Conservation (phyloP, 192 early-diverging fungal species). For the Jimgerdemannia flammicorona region DNA sequence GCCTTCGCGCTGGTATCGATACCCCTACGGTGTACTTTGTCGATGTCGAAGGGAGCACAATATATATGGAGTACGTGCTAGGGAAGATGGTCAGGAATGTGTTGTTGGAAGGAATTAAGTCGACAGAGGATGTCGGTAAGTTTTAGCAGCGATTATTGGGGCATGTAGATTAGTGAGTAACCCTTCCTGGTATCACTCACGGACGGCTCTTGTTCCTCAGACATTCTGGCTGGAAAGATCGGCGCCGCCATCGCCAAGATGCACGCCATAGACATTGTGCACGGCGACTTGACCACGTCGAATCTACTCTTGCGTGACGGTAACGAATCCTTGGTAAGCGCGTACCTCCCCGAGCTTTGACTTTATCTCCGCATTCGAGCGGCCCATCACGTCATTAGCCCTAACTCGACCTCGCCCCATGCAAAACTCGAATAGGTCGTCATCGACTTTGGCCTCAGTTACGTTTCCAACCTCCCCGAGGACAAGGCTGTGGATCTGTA, state of each 20-base stretch:
- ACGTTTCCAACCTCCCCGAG: conserved; percentile 76
- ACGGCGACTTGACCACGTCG: conserved; percentile 97
- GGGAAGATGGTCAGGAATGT: conserved; percentile 76
- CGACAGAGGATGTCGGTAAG: background rate
- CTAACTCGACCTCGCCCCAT: no score
- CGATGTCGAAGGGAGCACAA: conserved; percentile 62
- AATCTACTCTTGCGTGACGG: conserved; percentile 76
- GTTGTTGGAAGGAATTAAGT: conserved; percentile 31
- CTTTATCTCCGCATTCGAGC: no score
- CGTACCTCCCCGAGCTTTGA: no score
- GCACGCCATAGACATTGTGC: conserved; percentile 85
- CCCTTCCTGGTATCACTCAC: no score
- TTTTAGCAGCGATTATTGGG: background rate
- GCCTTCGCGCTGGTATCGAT: conserved; percentile 68
- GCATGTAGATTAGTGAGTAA: background rate
- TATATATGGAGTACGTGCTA: conserved; percentile 90
- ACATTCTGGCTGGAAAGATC: conserved; percentile 45
- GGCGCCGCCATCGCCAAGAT: conserved; percentile 70
- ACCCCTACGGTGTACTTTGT: conserved; percentile 81
- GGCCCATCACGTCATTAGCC: conserved; percentile 16
- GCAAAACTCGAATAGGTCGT: conserved; percentile 59
- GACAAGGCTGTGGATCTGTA: conserved; percentile 99
- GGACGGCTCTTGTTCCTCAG: no score
- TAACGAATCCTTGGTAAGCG: conserved; percentile 50
- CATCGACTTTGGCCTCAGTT: conserved; percentile 97